Percentiles rank a stretch among this genome's conserved stretches.
Evolutionary conservation across 257 asterid species (phyloP).

Genomic region (Scutellaria baicalensis): DNA sequence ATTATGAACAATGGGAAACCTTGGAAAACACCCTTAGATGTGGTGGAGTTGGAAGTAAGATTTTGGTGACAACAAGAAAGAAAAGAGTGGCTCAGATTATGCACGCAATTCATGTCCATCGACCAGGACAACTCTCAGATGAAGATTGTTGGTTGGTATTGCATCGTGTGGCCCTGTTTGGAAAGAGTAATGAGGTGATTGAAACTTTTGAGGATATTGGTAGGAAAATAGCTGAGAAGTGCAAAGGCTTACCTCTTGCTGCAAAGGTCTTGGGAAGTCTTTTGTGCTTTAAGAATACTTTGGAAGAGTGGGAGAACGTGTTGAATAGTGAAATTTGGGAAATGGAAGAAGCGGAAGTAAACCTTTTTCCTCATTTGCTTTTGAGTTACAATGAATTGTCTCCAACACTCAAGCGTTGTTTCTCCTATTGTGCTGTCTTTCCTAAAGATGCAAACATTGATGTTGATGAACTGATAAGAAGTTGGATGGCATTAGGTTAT

Average conservation of each 20-base stretch:
- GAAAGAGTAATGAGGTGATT: not conserved
- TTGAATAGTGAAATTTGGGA: too few species aligned
- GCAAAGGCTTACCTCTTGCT: not conserved
- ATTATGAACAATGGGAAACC: not conserved
- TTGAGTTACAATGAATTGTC: too few species aligned
- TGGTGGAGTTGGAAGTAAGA: not conserved
- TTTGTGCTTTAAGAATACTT: not conserved
- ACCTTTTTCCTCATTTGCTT: too few species aligned
- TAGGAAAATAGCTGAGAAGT: not conserved
- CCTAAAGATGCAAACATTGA: too few species aligned
- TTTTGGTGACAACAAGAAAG: not conserved
- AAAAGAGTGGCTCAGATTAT: not conserved
- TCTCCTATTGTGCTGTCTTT: too few species aligned
- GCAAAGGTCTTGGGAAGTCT: not conserved
- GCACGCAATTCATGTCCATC: not conserved
- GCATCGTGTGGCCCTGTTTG: not conserved
- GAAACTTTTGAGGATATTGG: not conserved
- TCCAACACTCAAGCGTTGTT: too few species aligned
- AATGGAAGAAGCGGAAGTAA: too few species aligned
- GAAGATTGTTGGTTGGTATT: not conserved
- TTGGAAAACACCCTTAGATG: not conserved
- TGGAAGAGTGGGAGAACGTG: too few species aligned
- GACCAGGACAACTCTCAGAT: not conserved
- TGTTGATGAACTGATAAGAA: too few species aligned
- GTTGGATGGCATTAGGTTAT: too few species aligned